Evolutionary conservation across 352 stramenopile species (phyloP), one percentile per base, ranked within the genome.

Genomic region (Phytophthora sp.): DNA sequence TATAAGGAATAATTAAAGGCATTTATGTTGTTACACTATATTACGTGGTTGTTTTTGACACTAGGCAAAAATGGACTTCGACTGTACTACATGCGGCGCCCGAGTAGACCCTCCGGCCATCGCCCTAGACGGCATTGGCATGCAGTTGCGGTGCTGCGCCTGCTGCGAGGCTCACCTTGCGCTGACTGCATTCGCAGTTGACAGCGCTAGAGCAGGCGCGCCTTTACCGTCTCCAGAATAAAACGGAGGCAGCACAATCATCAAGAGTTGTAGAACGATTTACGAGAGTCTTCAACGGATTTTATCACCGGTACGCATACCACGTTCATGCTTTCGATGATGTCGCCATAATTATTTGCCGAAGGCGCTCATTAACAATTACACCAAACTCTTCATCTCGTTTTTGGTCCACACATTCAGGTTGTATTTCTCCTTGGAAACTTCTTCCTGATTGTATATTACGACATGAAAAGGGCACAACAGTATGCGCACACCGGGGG

Each of bases 401-500:
- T 46, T 54, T 5, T 62, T 62, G 1, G 54, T 48, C 9, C 20
- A 49, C 0, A 24, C 20, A 13, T 46, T 42, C 0, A 54, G 5
- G 13, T 48, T 48, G 23, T 54, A 54, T 7, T 38, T 31, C 10
- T 54, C 31, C 10, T 52, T 51, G 13, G 13, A 15, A 1, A 32
- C 20, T 15, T 60, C 18, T 30, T 60, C 39, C 8, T 60, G 55
- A 3, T 61, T 30, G 21, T 61, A 61, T 9, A 61, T 60, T 0
- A 56, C 28, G 6, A 52, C 58, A 34, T 67, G 43, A 24, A 63
- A 62, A 5, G 58, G 44, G 13, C 44, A 70, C 5, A 69, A 15
- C 5, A 60, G 11, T 1, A 64, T 34, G 0, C 35, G 26, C 0
- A 20, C 46, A 7, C 52, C 21, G 5, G 38, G 28, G n/a, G 56